Evolutionary conservation across 2,329 filamentous ascomycete species (phyloP).

Genomic region (Coniochaeta pulveracea): DNA sequence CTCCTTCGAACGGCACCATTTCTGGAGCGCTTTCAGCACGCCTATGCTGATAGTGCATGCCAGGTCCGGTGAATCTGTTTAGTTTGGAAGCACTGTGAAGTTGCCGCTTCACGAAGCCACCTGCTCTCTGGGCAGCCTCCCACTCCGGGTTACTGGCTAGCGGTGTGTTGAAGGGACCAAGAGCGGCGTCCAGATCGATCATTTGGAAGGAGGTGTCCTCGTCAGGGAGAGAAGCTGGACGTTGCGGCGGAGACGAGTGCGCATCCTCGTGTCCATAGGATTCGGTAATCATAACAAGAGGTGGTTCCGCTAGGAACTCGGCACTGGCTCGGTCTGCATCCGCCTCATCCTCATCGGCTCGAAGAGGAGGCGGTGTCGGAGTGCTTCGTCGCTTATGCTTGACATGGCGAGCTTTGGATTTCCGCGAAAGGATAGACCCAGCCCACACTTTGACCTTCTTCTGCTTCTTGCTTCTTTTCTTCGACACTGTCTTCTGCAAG

Average conservation of each 20-base stretch:
- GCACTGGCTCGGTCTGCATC: constrained; percentile 13
- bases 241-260: constrained; percentile 25
- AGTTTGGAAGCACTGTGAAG: constrained; percentile 69
- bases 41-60: constrained; percentile 63
- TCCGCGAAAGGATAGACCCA: constrained; percentile 54
- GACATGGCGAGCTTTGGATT: constrained; percentile 39
- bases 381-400: constrained; percentile 30
- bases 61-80: constrained; percentile 56
- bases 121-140: constrained; percentile 52
- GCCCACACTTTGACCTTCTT: constrained; percentile 71
- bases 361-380: constrained; percentile 32
- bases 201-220: constrained; percentile 65
- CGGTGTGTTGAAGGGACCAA: constrained; percentile 85
- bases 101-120: constrained; percentile 48
- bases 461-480: constrained; percentile 27
- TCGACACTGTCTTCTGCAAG: constrained; percentile 13
- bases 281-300: constrained; percentile 29
- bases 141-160: constrained; percentile 51
- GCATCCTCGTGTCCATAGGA: constrained; percentile 19
- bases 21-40: constrained; percentile 73
- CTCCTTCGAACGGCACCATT: constrained; percentile 65
- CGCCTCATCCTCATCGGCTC: constrained; percentile 18
- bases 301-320: constrained; percentile 15
- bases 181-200: constrained; percentile 87
- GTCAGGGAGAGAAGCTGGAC: constrained; percentile 25